phyloP scores from a whole-genome alignment of 2,329 filamentous ascomycete genomes.

The Colletotrichum limetticola region DNA sequence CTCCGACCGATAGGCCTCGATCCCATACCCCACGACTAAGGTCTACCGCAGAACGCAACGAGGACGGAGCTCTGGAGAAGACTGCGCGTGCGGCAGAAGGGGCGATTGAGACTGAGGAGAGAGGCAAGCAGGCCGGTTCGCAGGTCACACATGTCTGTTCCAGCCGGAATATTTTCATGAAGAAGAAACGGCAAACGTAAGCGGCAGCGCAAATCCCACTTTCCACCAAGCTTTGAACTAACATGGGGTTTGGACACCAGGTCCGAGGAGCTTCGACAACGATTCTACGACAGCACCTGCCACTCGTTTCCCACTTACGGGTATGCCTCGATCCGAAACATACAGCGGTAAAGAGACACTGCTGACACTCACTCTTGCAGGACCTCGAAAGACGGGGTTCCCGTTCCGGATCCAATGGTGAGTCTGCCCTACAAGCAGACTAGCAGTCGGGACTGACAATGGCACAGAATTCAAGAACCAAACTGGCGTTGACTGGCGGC shows the following conservation, averaged over 20 bases:
- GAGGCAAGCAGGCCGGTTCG: not conserved
- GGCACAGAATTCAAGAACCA: not conserved
- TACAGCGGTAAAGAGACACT: not conserved
- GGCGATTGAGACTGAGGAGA: not conserved
- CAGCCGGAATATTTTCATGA: not conserved
- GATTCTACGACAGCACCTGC: not conserved
- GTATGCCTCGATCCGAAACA: not conserved
- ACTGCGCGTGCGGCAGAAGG: slow-evolving; percentile 12
- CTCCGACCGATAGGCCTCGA: not conserved
- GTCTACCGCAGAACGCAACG: not conserved
- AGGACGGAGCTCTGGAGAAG: slow-evolving; percentile 14
- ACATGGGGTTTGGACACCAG: not conserved
- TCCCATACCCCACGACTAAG: not conserved
- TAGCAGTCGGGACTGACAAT: not conserved
- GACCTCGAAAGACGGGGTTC: slow-evolving; percentile 27
- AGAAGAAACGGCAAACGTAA: not conserved
- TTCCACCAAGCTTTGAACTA: not conserved
- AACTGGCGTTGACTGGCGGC: not conserved
- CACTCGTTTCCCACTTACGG: slow-evolving; percentile 31
- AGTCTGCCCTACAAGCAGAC: not conserved
- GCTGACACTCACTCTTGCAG: slow-evolving; percentile 14
- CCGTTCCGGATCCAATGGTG: slow-evolving; percentile 28
- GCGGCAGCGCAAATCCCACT: not conserved
- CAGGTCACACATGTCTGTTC: not conserved
- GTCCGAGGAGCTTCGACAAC: slow-evolving; percentile 11